Evolutionary conservation across 2,329 filamentous ascomycete genomes (phyloP).

Genomic region (Pseudogymnoascus sp.): DNA sequence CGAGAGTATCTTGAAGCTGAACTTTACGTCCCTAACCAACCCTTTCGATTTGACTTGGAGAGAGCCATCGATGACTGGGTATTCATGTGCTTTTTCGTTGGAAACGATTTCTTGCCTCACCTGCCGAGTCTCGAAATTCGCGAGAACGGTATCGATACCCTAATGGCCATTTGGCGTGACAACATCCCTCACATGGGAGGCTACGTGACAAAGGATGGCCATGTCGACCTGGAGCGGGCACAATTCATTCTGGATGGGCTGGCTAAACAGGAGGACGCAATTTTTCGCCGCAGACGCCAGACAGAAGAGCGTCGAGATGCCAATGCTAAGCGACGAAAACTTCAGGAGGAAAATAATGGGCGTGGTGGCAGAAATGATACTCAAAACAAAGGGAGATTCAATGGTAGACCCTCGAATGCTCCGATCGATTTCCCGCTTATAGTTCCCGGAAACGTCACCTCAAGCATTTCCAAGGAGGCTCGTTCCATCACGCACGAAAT

Average conservation of each 20-base stretch:
- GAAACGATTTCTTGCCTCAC: slow-evolving; percentile 96
- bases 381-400: slow-evolving; percentile 19
- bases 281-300: slow-evolving; percentile 83
- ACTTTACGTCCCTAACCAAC: slow-evolving; percentile 71
- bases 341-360: slow-evolving; percentile 49
- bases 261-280: slow-evolving; percentile 86
- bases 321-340: slow-evolving; percentile 67
- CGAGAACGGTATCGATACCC: slow-evolving; percentile 91
- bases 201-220: slow-evolving; percentile 91
- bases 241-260: slow-evolving; percentile 83
- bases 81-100: slow-evolving; percentile 98
- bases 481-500: slow-evolving; percentile 74
- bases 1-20: slow-evolving; percentile 91
- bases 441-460: slow-evolving; percentile 40
- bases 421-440: slow-evolving; percentile 48
- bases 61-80: slow-evolving; percentile 96
- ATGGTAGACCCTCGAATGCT: slow-evolving; percentile 22
- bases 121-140: slow-evolving; percentile 95
- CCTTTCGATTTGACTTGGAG: slow-evolving; percentile 88
- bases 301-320: slow-evolving; percentile 77
- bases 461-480: slow-evolving; percentile 47
- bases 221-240: slow-evolving; percentile 77
- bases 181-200: slow-evolving; percentile 87
- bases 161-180: slow-evolving; percentile 95
- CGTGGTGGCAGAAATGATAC: slow-evolving; percentile 25